Conservation (phyloP, 2,329 filamentous ascomycete species). For the Apiospora malaysiana region DNA sequence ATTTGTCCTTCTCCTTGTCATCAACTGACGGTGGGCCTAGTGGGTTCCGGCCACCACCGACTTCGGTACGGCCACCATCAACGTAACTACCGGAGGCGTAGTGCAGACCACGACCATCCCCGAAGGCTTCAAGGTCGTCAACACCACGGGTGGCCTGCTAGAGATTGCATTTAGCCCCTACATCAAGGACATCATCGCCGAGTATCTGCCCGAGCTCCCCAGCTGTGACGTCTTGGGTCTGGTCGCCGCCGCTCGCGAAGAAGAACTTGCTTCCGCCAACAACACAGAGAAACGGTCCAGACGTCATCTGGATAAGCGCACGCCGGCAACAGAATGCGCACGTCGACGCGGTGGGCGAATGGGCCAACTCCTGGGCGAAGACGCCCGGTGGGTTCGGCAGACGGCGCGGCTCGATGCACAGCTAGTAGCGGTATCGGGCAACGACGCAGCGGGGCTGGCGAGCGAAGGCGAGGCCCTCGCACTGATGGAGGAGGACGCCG, state of each 20-base stretch:
- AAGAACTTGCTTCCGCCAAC: neutral
- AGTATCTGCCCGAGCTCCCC: neutral
- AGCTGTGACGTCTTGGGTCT: neutral
- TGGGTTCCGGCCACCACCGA: neutral
- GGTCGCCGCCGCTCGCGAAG: neutral
- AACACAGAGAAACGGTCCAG: neutral
- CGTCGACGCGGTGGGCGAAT: neutral
- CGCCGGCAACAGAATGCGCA: neutral
- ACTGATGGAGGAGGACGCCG: neutral
- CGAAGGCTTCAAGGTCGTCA: neutral
- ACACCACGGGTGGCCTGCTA: neutral
- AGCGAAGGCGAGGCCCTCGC: neutral
- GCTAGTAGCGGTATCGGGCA: neutral
- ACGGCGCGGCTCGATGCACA: neutral
- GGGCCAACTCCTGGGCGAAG: neutral
- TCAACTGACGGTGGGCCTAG: neutral
- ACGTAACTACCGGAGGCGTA: neutral
- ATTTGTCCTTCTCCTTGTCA: neutral
- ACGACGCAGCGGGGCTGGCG: neutral
- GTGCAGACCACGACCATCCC: neutral
- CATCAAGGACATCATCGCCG: neutral
- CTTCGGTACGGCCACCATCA: constrained; percentile 1
- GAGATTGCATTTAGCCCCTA: constrained; percentile 1
- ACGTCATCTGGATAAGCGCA: neutral
- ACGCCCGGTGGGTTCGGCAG: neutral